Conservation (phyloP, 768 basidiomycete genomes). For the Lentinula sp. region DNA sequence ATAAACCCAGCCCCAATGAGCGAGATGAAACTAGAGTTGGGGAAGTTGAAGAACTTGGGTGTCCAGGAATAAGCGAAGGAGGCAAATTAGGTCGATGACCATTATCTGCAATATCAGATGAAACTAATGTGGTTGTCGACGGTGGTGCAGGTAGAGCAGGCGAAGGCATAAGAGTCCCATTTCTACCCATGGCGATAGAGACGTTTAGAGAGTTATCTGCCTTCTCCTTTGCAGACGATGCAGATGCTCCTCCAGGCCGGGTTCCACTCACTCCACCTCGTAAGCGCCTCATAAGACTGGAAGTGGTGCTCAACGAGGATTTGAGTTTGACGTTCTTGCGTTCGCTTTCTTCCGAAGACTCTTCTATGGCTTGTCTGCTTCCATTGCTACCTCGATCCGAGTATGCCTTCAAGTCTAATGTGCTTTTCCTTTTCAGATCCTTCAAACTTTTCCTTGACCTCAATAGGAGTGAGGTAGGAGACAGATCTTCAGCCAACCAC, state of each 20-base stretch:
- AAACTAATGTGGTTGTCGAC: not conserved
- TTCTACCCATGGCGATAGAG: not conserved
- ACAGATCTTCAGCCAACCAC: constrained; percentile 61
- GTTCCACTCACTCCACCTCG: constrained; percentile 11
- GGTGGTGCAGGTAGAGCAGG: not conserved
- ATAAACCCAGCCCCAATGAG: not conserved
- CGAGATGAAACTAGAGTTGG: not conserved
- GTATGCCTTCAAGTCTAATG: not conserved
- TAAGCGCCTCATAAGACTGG: constrained; percentile 10
- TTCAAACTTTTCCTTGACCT: constrained; percentile 34
- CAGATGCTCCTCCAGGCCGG: constrained; percentile 3
- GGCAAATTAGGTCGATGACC: not conserved
- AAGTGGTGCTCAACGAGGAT: constrained; percentile 3
- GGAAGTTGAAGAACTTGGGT: not conserved
- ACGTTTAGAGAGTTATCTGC: not conserved
- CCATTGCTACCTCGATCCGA: not conserved
- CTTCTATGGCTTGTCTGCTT: not conserved
- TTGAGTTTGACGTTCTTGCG: not conserved
- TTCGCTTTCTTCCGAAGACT: not conserved
- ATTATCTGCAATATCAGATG: not conserved
- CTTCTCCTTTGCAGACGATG: not conserved
- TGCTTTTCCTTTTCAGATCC: constrained; percentile 24
- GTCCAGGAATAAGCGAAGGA: constrained; percentile 3
- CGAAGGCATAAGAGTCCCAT: constrained; percentile 3
- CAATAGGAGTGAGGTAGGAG: constrained; percentile 36